Evolutionary conservation across 305 asterid genomes (phyloP).

Genomic region (Nicotiana rustica): DNA sequence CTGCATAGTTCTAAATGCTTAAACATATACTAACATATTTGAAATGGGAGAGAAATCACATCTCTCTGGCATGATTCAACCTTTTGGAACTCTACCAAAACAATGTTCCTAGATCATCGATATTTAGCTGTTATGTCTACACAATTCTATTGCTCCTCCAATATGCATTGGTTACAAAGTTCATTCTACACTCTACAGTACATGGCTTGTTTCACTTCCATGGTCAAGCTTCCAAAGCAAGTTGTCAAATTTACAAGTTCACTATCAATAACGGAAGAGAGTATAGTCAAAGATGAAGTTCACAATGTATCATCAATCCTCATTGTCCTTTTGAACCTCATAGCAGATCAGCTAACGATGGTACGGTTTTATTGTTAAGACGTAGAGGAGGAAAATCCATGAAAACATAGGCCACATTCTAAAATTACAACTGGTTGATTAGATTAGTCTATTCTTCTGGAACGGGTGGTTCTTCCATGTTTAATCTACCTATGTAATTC

Average conservation of each 20-base stretch:
- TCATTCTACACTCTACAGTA: not conserved
- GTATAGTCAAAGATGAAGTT: not conserved
- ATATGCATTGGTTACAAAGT: not conserved
- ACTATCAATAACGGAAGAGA: conserved; percentile 3
- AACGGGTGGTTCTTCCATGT: conserved; percentile 28
- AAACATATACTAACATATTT: no score
- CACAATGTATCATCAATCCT: not conserved
- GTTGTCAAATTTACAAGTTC: not conserved
- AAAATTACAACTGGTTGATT: conserved; percentile 15
- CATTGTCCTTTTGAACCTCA: not conserved
- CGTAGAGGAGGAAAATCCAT: not conserved
- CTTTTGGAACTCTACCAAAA: not conserved
- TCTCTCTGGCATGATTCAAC: not conserved
- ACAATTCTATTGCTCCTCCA: not conserved
- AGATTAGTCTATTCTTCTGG: not conserved
- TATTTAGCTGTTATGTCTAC: not conserved
- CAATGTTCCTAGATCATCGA: conserved; percentile 13
- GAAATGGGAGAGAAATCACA: conserved; percentile 3
- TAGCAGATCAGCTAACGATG: not conserved
- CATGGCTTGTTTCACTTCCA: not conserved
- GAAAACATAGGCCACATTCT: conserved; percentile 2
- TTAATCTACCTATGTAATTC: conserved; percentile 3
- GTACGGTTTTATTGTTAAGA: not conserved
- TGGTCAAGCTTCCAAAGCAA: not conserved
- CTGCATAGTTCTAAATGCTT: not conserved